phyloP scores from a whole-genome alignment of 2,329 filamentous ascomycete species.

The Xylariomycetidae sp. region DNA sequence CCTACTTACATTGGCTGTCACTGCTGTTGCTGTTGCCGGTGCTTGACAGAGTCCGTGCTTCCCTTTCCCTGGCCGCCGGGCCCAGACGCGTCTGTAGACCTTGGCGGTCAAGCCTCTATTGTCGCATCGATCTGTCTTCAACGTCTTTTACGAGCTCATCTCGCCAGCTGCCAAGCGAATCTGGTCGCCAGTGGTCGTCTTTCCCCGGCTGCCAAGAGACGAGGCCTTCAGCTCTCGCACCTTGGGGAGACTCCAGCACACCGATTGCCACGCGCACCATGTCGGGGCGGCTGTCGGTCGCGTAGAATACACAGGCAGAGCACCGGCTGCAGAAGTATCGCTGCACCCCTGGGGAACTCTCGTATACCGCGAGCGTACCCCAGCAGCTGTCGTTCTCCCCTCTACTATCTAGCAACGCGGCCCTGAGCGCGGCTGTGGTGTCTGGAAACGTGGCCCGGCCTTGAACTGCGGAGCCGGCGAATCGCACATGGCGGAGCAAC shows the following conservation, averaged over 20 bases:
- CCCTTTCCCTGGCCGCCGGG: no score
- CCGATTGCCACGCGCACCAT: slow-evolving; percentile 40
- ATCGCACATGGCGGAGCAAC: slow-evolving; percentile 33
- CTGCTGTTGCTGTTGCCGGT: no score
- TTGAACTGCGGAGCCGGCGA: slow-evolving; percentile 9
- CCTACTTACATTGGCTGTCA: no score
- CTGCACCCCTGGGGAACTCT: slow-evolving; percentile 37
- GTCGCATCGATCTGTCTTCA: no score
- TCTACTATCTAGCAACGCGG: slow-evolving; percentile 20
- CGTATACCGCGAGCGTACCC: slow-evolving; percentile 37
- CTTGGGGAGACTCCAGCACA: slow-evolving; percentile 35
- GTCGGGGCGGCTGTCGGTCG: slow-evolving; percentile 29
- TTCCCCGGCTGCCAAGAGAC: slow-evolving; percentile 37
- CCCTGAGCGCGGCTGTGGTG: slow-evolving; percentile 26
- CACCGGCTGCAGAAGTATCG: slow-evolving; percentile 44
- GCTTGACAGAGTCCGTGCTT: no score
- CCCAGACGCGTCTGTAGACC: no score
- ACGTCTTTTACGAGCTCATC: slow-evolving; percentile 26
- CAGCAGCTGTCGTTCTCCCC: slow-evolving; percentile 27
- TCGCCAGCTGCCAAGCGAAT: slow-evolving; percentile 36
- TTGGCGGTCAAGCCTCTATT: no score
- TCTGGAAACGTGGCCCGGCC: slow-evolving; percentile 23
- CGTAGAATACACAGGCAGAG: slow-evolving; percentile 41
- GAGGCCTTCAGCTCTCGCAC: slow-evolving; percentile 38
- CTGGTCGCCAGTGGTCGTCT: slow-evolving; percentile 22